Base-by-base conservation (phyloP, 2,329 filamentous ascomycete genomes). In the Karstenula rhodostoma region DNA sequence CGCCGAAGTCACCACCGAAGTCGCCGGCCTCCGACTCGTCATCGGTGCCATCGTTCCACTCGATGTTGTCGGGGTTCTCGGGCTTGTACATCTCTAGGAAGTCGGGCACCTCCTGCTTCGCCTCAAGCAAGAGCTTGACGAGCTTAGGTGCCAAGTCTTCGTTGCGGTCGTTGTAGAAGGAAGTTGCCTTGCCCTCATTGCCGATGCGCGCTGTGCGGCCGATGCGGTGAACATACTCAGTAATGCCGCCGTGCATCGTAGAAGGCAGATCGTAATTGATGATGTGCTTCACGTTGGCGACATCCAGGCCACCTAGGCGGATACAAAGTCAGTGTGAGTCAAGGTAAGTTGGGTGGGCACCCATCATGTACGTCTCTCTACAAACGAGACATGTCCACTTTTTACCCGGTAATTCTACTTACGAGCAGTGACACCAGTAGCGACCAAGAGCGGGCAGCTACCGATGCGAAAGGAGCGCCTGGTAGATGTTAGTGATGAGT, bases 131-230 rank as follows among this genome's bases (percentile, higher is more conserved):
- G 6, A 92, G 88, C 75, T 94, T 93, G 40, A 92, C 91, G 0
- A 99, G 83, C 1, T 90, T 87, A 10, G 86, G 83, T 0, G 86
- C 93, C 44, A 98, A 80, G 3, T 89, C 85, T 58, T 90, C 86
- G 69, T 98, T 91, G 0, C 85, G 82, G 0, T 94, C 89, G 27
- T 89, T 92, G 82, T 90, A 98, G 81, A 99, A 94, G 0, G 94
- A 97, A 0, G 91, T 94, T 0, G 95, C 94, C 5, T 93, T 81
- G 19, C 95, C 95, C 47, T 86, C 85, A 67, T 97, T 91, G 2
- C 95, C 95, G 73, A 97, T 97, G 56, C 95, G 92, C 57, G 92
- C 95, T 67, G 95, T 99, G 62, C 95, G 94, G 63, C 95, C 95
- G 74, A 98, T 98, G 13, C 95, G 92, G 74, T 99, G 95, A 27